Conservation (phyloP, 441 rosid species). For the Arabidopsis hybrid region DNA sequence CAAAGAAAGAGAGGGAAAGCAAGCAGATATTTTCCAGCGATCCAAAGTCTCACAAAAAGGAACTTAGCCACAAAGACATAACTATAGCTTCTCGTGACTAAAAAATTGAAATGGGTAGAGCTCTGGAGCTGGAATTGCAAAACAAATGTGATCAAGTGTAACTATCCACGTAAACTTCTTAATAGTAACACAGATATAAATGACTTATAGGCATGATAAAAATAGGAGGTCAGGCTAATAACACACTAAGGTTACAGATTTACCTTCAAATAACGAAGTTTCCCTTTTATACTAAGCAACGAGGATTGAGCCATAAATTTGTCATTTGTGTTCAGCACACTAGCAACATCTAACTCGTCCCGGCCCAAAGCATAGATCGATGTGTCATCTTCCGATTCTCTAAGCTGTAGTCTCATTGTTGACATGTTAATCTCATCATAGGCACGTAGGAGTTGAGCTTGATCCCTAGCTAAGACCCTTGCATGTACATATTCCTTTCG, state of each 20-base stretch:
- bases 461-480: constrained; percentile 81
- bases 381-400: constrained; percentile 76
- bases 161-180: constrained; percentile 19
- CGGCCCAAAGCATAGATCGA: constrained; percentile 79
- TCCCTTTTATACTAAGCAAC: constrained; percentile 74
- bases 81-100: constrained; percentile 9
- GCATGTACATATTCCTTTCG: constrained; percentile 88
- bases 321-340: constrained; percentile 76
- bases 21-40: background rate
- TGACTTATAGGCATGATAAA: background rate
- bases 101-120: background rate
- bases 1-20: background rate
- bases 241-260: constrained; percentile 5
- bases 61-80: background rate
- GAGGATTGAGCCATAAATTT: constrained; percentile 75
- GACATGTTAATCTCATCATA: constrained; percentile 97
- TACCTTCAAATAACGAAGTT: constrained; percentile 96
- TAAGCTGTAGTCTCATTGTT: constrained; percentile 80
- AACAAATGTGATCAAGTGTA: background rate
- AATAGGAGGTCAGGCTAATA: constrained; percentile 25
- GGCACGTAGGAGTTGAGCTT: constrained; percentile 87
- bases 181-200: constrained; percentile 19
- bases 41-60: constrained; percentile 10
- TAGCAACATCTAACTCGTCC: constrained; percentile 79
- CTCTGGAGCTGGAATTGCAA: background rate